Evolutionary conservation across 179 eudicot species (phyloP), one percentile per base, ranked within the genome.

Genomic region (Carnegiea gigantea): DNA sequence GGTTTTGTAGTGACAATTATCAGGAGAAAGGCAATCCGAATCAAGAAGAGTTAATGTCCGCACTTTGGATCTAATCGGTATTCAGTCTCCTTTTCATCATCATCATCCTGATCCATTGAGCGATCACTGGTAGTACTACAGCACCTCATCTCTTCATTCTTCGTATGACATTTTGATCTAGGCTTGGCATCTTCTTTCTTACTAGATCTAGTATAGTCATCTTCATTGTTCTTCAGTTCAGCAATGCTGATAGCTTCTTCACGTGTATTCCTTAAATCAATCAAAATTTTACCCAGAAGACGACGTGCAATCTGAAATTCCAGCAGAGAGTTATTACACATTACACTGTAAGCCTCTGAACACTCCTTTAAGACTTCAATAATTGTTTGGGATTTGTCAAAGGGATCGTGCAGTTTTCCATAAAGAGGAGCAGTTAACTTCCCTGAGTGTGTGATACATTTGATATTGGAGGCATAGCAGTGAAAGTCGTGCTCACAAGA

Each of bases 41-140:
- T 54, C 21, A 67, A 67, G 14, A 76, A 77, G 12, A 70, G 53
- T 70, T 82, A 30, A 26, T 57, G 74, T 77, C 85, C 59, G 83
- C 82, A 96, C 99, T 96, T 94, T 73, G 99, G 99, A 82, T 96
- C 99, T 90, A 96, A 84, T 78, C 99, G 99, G 77, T 96, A 96
- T 86, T 96, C 95, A 46, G 91, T 92, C 87, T 96, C 98, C 88
- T 89, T 94, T 77, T 92, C 98, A 33, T 94, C 99, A 33, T 96
- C 99, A 68, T 96, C 97, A 70, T 96, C 99, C 76, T 86, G 97
- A 83, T 94, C 98, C 82, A 89, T 78, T 67, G 93, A 90, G 76
- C 43, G 81, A 53, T 96, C 98, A 88, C 98, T 89, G 21, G 93
- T 85, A 81, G 91, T 88, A 82, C 92, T 91, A 76, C 87, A 77